Evolutionary conservation across 2,329 filamentous ascomycete species (phyloP), one percentile per base, ranked within the genome.

Genomic region (Aciculosporium take): DNA sequence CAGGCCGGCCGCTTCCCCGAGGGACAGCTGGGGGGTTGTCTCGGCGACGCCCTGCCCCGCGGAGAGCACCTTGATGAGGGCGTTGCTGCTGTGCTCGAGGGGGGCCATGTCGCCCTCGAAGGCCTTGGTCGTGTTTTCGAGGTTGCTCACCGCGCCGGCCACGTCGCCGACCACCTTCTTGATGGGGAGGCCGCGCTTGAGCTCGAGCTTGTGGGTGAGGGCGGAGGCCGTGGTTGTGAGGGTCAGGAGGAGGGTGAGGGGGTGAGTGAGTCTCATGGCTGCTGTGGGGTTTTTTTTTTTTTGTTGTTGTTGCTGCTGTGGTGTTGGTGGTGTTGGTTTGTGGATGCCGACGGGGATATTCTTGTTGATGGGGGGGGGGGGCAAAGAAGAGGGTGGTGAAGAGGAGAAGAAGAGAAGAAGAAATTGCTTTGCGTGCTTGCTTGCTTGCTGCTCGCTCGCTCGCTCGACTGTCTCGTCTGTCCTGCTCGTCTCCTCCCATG

Each of bases 261-360:
- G 13, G 17, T 32, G 27, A 21, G 25, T 15, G 23, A 38, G 13
- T 39, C 39, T 45, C 43, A 45, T 45, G 32, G 13, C 27, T n/a
- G 17, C 18, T 13, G 25, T 6, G 13, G 15, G n/a, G 21, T n/a
- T n/a, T 25, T 6, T 34, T 4, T 18, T n/a, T n/a, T n/a, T n/a
- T n/a, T n/a, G n/a, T n/a, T n/a, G n/a, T n/a, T n/a, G n/a, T n/a
- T n/a, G n/a, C n/a, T n/a, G n/a, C 5, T 34, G 6, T 8, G n/a
- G n/a, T 23, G 21, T 30, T 15, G 6, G 12, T 5, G 12, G 12
- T 29, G 13, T 29, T n/a, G 9, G 12, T 15, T 29, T 40, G 29
- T 25, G n/a, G n/a, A n/a, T n/a, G n/a, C n/a, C n/a, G n/a, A n/a
- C n/a, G n/a, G n/a, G n/a, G n/a, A n/a, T n/a, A n/a, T n/a, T n/a